Evolutionary conservation across 352 stramenopile species (phyloP).

Genomic region (Globisporangium orthogonon): DNA sequence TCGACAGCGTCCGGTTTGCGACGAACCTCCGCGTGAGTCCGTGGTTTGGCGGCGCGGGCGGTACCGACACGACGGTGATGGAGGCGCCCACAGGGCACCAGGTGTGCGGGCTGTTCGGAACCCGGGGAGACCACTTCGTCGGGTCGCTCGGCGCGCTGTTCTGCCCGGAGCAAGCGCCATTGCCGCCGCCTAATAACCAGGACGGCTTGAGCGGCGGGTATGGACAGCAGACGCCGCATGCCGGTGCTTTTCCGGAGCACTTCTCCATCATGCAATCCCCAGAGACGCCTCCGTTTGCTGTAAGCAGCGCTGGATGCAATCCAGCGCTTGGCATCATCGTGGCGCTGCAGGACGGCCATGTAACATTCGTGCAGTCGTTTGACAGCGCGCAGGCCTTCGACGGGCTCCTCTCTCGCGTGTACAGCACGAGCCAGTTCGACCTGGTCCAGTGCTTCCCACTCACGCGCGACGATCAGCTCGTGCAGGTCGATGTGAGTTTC

Average conservation of each 20-base stretch:
- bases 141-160: conserved; percentile 30
- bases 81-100: conserved; percentile 20
- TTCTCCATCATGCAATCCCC: conserved; percentile 8
- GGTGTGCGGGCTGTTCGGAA: conserved; percentile 35
- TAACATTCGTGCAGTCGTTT: conserved; percentile 27
- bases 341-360: conserved; percentile 7
- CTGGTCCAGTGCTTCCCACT: conserved; percentile 30
- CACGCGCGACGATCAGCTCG: conserved; percentile 22
- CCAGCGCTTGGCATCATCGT: conserved; percentile 17
- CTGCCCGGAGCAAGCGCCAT: neutral
- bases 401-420: conserved; percentile 20
- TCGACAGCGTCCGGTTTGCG: conserved; percentile 40
- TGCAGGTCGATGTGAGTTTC: conserved; percentile 45
- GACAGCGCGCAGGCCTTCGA: conserved; percentile 22
- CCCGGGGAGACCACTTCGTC: conserved; percentile 26
- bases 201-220: neutral
- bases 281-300: neutral
- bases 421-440: conserved; percentile 9
- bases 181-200: neutral
- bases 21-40: conserved; percentile 36
- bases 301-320: neutral
- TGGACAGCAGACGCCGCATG: neutral
- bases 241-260: neutral
- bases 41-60: conserved; percentile 40
- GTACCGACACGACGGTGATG: conserved; percentile 17